These are phyloP conservation scores for Parsonsia alboflavescens DNA, from an alignment of 257 asterid species.

Conservation along the genomic window DNA sequence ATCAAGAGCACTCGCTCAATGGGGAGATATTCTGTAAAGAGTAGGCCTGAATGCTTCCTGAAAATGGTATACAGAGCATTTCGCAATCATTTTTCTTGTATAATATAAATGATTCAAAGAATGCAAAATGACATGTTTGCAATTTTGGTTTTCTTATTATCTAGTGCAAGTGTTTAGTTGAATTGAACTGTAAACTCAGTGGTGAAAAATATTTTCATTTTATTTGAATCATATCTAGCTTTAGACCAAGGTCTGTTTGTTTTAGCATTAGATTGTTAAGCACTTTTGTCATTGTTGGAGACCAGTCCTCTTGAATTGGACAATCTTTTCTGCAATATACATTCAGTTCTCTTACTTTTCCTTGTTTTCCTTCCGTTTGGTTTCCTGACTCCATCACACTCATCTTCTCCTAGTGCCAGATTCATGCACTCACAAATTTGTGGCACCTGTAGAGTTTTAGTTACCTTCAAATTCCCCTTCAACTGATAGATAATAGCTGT, in stretches of 20 bases:
- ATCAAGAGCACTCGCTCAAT: conserved; percentile 60
- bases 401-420: not conserved
- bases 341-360: too few relatives aligned
- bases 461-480: not conserved
- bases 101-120: not conserved
- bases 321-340: too few relatives aligned
- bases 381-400: too few relatives aligned
- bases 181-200: not conserved
- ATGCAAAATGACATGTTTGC: not conserved
- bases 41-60: conserved; percentile 71
- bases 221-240: too few relatives aligned
- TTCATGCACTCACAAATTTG: not conserved
- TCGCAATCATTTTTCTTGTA: not conserved
- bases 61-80: conserved; percentile 53
- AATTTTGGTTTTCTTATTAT: conserved; percentile 1
- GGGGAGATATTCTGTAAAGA: conserved; percentile 60
- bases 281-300: too few relatives aligned
- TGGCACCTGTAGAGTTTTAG: not conserved
- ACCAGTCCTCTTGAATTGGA: too few relatives aligned
- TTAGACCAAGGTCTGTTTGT: too few relatives aligned
- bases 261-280: too few relatives aligned
- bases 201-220: not conserved
- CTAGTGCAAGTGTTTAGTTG: not conserved
- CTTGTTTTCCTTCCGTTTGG: too few relatives aligned
- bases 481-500: not conserved